phyloP scores from a whole-genome alignment of 495 filamentous ascomycete species.

The Penicillium simplicissimum region DNA sequence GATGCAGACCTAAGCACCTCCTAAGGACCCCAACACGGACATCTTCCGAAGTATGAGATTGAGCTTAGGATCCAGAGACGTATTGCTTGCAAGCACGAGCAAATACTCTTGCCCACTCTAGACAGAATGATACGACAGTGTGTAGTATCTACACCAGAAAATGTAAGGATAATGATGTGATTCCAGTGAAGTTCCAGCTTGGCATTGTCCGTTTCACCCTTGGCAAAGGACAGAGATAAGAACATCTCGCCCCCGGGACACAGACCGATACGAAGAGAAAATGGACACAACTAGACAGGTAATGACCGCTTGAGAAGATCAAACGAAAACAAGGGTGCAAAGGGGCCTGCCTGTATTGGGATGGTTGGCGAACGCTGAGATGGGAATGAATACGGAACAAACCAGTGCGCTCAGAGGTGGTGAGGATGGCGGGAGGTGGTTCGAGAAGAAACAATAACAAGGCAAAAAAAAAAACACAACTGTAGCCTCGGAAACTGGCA shows the following conservation, averaged over 20 bases:
- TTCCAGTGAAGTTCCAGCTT: constrained; percentile 5
- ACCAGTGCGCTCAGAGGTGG: constrained; percentile 27
- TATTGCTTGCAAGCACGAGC: neutral
- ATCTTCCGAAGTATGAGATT: neutral
- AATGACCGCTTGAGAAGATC: constrained; percentile 30
- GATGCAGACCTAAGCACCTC: neutral
- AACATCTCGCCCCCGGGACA: constrained; percentile 14
- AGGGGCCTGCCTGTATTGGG: constrained; percentile 28
- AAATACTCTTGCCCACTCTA: neutral
- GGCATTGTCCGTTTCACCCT: constrained; percentile 25
- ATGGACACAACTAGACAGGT: constrained; percentile 14
- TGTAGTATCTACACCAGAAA: neutral
- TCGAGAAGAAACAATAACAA: constrained; percentile 2
- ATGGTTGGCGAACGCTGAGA: constrained; percentile 25
- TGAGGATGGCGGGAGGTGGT: constrained; percentile 5
- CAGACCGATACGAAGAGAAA: constrained; percentile 8
- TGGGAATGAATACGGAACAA: constrained; percentile 27
- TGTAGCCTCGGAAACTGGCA: constrained; percentile 18
- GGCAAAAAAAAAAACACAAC: constrained; percentile 7
- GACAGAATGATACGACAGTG: neutral
- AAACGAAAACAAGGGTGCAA: constrained; percentile 22
- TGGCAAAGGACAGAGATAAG: constrained; percentile 24
- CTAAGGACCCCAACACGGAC: neutral
- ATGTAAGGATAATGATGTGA: neutral
- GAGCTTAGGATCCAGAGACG: no score